Evolutionary conservation across 2,329 filamentous ascomycete species (phyloP), one percentile per base, ranked within the genome.

Genomic region (Bipolaris gigantea): DNA sequence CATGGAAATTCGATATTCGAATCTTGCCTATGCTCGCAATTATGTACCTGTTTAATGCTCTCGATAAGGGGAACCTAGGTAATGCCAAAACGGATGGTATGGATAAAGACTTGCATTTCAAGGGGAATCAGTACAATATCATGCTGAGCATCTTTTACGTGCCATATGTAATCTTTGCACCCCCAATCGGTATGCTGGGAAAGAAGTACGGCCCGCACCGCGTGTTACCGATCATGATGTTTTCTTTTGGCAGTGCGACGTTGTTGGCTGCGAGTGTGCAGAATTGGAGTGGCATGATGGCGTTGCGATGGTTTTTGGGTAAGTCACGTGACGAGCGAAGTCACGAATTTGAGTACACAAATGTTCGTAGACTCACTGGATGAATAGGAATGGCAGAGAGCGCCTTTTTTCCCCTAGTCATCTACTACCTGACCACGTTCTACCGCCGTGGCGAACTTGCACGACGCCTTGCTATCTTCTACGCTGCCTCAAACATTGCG

Each of bases 401-500:
- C 1, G 87, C 83, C 2, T 89, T 89, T 74, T 89, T 89, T 65
- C 87, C 88, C 0, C 74, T 88, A 4, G 86, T 89, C 18, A 85
- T 85, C 56, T 86, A 85, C 71, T 86, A 86, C 56, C 69, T 79
- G 44, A 79, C 78, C 0, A 77, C 76, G 1, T 90, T 90, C 71
- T 91, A 91, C 70, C 83, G 86, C 15, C 82, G 88, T 49, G 85
- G 84, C 30, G 88, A 91, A 69, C 80, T 91, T 3, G 88, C 87
- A 5, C 79, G 88, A 8, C 83, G 88, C 3, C 77, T 90, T 1
- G 87, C 87, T 33, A 76, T 90, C 54, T 91, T 91, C 75, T 92
- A 92, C 63, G 89, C 88, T 0, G 88, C 88, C 0, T 86, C 83
- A 21, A 89, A 88, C 65, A 88, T 92, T 54, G 89, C 89, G 19